Evolutionary conservation across 2,329 filamentous ascomycete species (phyloP).

Genomic region (Aureobasidium pullulans): DNA sequence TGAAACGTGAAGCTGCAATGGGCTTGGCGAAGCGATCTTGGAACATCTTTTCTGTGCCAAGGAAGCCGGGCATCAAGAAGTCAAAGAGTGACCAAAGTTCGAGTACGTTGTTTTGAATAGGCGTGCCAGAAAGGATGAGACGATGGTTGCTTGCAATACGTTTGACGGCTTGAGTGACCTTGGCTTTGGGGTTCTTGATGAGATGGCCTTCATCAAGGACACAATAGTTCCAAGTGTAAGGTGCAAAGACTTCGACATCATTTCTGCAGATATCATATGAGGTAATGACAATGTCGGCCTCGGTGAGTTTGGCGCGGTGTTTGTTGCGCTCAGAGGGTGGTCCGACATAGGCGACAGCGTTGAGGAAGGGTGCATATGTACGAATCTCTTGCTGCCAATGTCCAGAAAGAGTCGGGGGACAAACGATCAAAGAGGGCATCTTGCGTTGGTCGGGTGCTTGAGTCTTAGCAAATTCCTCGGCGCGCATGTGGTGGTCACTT

Average conservation of each 20-base stretch:
- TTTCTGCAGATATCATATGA: slow-evolving; percentile 98
- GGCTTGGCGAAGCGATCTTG: slow-evolving; percentile 91
- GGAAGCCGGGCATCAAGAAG: slow-evolving; percentile 97
- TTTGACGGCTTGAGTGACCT: slow-evolving; percentile 91
- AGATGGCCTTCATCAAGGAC: slow-evolving; percentile 95
- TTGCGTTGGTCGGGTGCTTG: slow-evolving; percentile 68
- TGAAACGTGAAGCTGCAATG: slow-evolving; percentile 87
- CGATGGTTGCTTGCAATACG: slow-evolving; percentile 84
- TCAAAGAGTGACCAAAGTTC: slow-evolving; percentile 98
- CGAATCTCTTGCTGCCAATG: slow-evolving; percentile 99
- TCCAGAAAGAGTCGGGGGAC: slow-evolving; percentile 89
- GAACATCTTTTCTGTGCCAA: slow-evolving; percentile 95
- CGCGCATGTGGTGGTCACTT: slow-evolving; percentile 89
- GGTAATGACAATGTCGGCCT: slow-evolving; percentile 89
- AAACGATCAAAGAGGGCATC: slow-evolving; percentile 88
- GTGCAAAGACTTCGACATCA: slow-evolving; percentile 74
- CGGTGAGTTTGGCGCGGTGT: slow-evolving; percentile 60
- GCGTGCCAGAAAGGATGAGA: slow-evolving; percentile 90
- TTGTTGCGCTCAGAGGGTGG: slow-evolving; percentile 72
- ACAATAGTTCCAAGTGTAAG: slow-evolving; percentile 93
- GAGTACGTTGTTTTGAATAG: slow-evolving; percentile 95
- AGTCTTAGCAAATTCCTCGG: slow-evolving; percentile 81
- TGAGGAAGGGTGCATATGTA: slow-evolving; percentile 89
- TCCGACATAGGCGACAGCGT: slow-evolving; percentile 83
- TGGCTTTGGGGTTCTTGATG: slow-evolving; percentile 98